Evolutionary conservation across 371 early-diverging fungal species (phyloP).

Genomic region (Mortierella sp.): DNA sequence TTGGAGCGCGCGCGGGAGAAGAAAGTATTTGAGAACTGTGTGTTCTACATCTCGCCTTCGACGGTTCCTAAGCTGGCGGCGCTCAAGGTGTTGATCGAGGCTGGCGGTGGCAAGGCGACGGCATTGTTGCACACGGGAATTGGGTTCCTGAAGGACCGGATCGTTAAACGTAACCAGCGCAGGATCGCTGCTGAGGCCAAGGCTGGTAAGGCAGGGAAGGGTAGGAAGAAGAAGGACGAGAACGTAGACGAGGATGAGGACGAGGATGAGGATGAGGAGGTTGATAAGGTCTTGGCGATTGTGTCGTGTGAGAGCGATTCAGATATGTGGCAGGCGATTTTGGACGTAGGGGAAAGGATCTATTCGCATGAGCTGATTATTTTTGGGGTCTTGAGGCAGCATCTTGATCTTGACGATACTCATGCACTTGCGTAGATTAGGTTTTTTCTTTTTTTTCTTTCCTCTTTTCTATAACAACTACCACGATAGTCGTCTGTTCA

Average conservation of each 20-base stretch:
- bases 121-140: conserved; percentile 43
- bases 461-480: too few species aligned
- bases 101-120: conserved; percentile 47
- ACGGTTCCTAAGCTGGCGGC: conserved; percentile 28
- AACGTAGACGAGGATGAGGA: conserved; percentile 12
- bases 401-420: conserved; percentile 29
- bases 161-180: conserved; percentile 15
- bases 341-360: conserved; percentile 33
- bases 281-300: conserved; percentile 29
- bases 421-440: conserved; percentile 25
- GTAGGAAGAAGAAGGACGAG: not conserved
- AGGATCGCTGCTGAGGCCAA: not conserved
- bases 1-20: conserved; percentile 43
- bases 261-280: conserved; percentile 11
- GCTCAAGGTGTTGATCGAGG: conserved; percentile 41
- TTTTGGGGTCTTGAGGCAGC: conserved; percentile 31
- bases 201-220: not conserved
- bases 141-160: conserved; percentile 41
- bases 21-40: conserved; percentile 43
- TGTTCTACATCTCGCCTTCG: conserved; percentile 49
- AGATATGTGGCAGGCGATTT: conserved; percentile 50
- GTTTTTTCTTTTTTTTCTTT: too few species aligned
- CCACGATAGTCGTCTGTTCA: too few species aligned
- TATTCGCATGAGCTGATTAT: conserved; percentile 49
- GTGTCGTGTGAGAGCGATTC: conserved; percentile 45